Conservation (phyloP, 768 basidiomycete species). For the Myochromella boudieri region DNA sequence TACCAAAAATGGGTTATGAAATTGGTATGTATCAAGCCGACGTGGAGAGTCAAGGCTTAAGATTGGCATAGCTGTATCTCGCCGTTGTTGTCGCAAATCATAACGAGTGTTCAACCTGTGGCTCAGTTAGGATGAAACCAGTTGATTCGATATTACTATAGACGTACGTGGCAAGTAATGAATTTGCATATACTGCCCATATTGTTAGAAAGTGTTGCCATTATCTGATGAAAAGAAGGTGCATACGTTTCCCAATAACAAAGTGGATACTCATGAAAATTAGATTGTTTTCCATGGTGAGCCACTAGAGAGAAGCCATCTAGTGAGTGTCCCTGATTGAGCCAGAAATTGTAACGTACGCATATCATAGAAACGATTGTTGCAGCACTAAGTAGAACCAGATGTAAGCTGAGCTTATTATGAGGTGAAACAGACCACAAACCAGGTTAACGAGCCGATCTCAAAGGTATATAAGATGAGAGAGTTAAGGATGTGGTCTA, state of each 20-base stretch:
- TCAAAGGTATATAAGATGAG: slow-evolving; percentile 44
- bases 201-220: neutral
- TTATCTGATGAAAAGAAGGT: neutral
- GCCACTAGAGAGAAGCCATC: slow-evolving; percentile 35
- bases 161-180: slow-evolving; percentile 37
- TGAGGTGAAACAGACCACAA: neutral
- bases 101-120: slow-evolving; percentile 22
- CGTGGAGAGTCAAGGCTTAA: neutral
- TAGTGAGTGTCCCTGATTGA: slow-evolving; percentile 1
- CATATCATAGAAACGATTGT: slow-evolving; percentile 50
- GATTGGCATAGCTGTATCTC: neutral
- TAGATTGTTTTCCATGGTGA: slow-evolving; percentile 37
- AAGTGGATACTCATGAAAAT: slow-evolving; percentile 42
- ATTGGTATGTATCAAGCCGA: neutral
- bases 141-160: neutral
- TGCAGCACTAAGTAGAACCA: slow-evolving; percentile 30
- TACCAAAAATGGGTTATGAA: slow-evolving; percentile 4
- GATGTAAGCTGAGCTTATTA: neutral
- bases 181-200: slow-evolving; percentile 45
- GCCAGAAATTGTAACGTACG: slow-evolving; percentile 26
- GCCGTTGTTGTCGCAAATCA: slow-evolving; percentile 17
- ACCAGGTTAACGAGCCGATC: slow-evolving; percentile 40
- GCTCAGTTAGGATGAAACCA: too few species aligned
- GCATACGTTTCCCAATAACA: slow-evolving; percentile 36
- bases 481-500: slow-evolving; percentile 35